Evolutionary conservation across 352 stramenopile genomes (phyloP), one percentile per base, ranked within the genome.

Genomic region (Phytophthora pistaciae): DNA sequence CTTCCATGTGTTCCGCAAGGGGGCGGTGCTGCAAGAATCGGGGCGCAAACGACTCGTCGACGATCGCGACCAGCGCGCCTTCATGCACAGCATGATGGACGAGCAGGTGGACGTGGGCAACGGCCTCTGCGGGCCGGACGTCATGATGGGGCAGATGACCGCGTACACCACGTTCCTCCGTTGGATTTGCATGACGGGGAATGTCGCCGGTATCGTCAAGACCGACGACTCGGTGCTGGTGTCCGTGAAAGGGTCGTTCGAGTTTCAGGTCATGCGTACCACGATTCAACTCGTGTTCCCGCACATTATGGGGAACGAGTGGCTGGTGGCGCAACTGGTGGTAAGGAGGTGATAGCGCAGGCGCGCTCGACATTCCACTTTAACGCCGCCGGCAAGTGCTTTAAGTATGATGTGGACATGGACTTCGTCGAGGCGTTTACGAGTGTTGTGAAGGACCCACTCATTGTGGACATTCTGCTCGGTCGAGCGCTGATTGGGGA

Each of bases 21-120:
- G 65, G 10, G 52, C 48, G 0, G 16, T 42, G 3, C 40, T 66
- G 36, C 48, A 38, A 46, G 40, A 56, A 6, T 27, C 25, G 2
- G 40, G 29, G 7, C 40, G 23, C 11, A 66, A 57, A 48, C 42
- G 49, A 21, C 56, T 64, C 11, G n/a, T 69, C 25, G 49, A 69
- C 25, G 61, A 66, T 18, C 31, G 44, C 13, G 27, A 59, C 16
- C 72, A 79, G 48, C 67, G 60, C 33, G 60, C 59, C 3, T 69
- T 78, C 38, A 53, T 78, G 20, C 36, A 64, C 29, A 69, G 57
- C 20, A 52, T 79, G 18, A 75, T 79, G 72, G 72, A 72, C 40
- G 27, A 57, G 10, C 18, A 66, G 3, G 56, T 79, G 27, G 67
- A 75, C n/a, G 16, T 79, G 25, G 58, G 64, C 23, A 56, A 56